phyloP scores from a whole-genome alignment of 169 alveolate species.

The Prorocentrum cordatum region DNA sequence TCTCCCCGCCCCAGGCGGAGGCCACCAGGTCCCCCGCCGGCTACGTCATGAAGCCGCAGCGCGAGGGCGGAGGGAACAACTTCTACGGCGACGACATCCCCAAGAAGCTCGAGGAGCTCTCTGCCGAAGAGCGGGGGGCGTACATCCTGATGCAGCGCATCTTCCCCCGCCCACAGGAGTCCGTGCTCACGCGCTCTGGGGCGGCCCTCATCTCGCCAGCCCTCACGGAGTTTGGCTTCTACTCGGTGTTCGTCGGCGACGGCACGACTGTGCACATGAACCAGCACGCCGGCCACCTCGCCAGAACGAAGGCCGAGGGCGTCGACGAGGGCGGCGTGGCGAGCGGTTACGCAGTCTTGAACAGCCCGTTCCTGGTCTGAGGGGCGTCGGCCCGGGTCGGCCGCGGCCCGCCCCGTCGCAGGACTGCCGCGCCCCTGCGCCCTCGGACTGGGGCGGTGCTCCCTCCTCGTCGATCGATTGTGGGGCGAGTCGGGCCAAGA shows the following conservation, averaged over 20 bases:
- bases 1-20: too few relatives aligned
- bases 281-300: constrained; percentile 29
- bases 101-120: constrained; percentile 41
- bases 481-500: too few relatives aligned
- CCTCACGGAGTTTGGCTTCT: constrained; percentile 44
- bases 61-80: constrained; percentile 47
- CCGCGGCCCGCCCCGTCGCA: too few relatives aligned
- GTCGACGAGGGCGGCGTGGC: constrained; percentile 60
- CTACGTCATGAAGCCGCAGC: constrained; percentile 24
- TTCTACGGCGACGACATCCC: constrained; percentile 19
- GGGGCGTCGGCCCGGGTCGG: too few relatives aligned
- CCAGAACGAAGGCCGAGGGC: constrained; percentile 33
- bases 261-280: constrained; percentile 13
- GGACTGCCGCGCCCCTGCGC: too few relatives aligned
- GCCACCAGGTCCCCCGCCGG: background rate
- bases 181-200: background rate
- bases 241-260: constrained; percentile 13
- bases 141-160: constrained; percentile 55
- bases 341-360: constrained; percentile 19
- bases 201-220: background rate
- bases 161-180: background rate
- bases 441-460: too few relatives aligned
- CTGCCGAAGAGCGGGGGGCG: constrained; percentile 13
- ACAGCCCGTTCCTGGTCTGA: background rate
- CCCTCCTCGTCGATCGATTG: too few relatives aligned